Conservation (phyloP, 768 basidiomycete species). For the Tulasnella sp. region DNA sequence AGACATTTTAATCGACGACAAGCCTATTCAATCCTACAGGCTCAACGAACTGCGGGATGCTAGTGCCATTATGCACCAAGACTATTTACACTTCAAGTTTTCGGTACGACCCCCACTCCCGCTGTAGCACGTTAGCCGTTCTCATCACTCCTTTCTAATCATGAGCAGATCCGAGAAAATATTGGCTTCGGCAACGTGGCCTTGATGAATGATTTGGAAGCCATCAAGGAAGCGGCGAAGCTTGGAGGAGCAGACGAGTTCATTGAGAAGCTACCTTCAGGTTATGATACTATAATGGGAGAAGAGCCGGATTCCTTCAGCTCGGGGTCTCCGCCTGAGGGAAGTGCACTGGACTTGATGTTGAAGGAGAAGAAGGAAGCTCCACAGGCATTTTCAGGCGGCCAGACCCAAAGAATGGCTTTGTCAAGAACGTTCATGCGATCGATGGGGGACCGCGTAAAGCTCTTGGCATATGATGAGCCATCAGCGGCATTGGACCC, state of each 20-base stretch:
- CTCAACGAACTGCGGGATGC: slow-evolving; percentile 38
- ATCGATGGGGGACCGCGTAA: slow-evolving; percentile 40
- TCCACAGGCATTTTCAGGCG: slow-evolving; percentile 34
- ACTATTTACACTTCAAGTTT: slow-evolving; percentile 40
- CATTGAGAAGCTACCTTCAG: slow-evolving; percentile 26
- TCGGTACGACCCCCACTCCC: slow-evolving; percentile 28
- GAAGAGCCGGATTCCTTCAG: neutral
- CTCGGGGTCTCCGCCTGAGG: slow-evolving; percentile 36
- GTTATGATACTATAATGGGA: slow-evolving; percentile 22
- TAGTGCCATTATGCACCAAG: slow-evolving; percentile 45
- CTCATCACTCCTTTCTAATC: neutral
- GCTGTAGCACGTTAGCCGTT: neutral
- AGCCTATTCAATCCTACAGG: slow-evolving; percentile 37
- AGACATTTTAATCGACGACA: slow-evolving; percentile 42
- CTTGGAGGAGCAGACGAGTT: slow-evolving; percentile 27
- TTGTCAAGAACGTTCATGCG: slow-evolving; percentile 43
- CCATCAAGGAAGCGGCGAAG: slow-evolving; percentile 25
- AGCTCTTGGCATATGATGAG: slow-evolving; percentile 55
- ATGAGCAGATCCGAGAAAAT: slow-evolving; percentile 40
- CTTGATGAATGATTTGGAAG: slow-evolving; percentile 24
- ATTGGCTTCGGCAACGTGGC: slow-evolving; percentile 39
- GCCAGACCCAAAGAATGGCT: slow-evolving; percentile 38
- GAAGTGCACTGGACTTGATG: slow-evolving; percentile 27
- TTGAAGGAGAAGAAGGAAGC: slow-evolving; percentile 32
- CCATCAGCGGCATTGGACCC: slow-evolving; percentile 57